Evolutionary conservation across 306 rosid species (phyloP), one percentile per base, ranked within the genome.

Genomic region (Alnus glutinosa): DNA sequence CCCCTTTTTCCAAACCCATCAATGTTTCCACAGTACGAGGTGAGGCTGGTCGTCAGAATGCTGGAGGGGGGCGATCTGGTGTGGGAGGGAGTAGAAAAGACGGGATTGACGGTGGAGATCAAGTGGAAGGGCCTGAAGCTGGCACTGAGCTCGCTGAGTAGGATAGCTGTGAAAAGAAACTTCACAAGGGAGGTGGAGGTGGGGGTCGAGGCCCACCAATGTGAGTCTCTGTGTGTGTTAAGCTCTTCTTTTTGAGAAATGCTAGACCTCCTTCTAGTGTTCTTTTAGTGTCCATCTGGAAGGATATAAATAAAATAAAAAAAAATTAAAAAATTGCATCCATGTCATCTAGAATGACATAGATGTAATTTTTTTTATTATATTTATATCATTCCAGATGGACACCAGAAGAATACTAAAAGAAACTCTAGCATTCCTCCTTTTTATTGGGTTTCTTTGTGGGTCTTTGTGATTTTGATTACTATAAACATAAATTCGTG

Each of bases 101-200:
- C 49, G 23, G 75, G 74, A 80, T 81, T 88, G 78, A 74, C 88
- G 42, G 86, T 90, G 10, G 89, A 96, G 94, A 83, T 96, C 79
- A 85, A 86, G 54, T 96, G 99, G 99, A 96, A 96, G 80, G 97
- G 96, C 32, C 90, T 94, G 3, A 91, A 87, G 68, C 62, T 87
- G 83, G 80, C 94, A 15, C 77, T 96, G 7, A 83, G 89, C 52
- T 90, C 97, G 9, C 83, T 96, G 62, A 77, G 96, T 2, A 87
- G 93, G 15, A 82, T 80, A 57, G 83, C 91, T 3, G 89, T 87
- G 58, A 91, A 83, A 52, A 91, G 89, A 69, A 93, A 96, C 80
- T 90, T 84, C 50, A 91, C 98, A 0, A 79, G 39, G 46, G 97
- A 90, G 83, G 92, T 85, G 13, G 88, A 81, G 12, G 75, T 80